A percentile compares a stretch with the other conserved stretches of the same genome.
Conservation (phyloP, 169 alveolate genomes). For the Perkinsus marinus region DNA sequence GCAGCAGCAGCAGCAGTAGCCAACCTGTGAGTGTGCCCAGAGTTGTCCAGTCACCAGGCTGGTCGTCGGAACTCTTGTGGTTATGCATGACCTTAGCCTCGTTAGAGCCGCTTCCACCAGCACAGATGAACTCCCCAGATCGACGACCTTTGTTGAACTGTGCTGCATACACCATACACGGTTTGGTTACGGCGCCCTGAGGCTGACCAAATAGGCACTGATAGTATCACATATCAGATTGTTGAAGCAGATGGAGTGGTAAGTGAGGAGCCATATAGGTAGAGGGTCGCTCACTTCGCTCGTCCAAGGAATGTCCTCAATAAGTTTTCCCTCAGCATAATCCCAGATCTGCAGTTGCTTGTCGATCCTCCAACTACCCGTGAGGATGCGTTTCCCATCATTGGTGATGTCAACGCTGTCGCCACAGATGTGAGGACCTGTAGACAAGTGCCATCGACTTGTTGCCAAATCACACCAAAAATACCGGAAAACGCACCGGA, state of each 20-base stretch:
- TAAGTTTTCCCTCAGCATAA: conserved; percentile 12
- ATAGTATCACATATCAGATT: too few relatives aligned
- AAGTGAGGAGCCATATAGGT: too few relatives aligned
- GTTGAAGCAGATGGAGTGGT: too few relatives aligned
- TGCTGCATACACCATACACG: conserved; percentile 19
- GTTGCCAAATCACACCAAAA: neutral
- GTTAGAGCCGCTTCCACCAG: conserved; percentile 21
- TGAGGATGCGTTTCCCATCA: conserved; percentile 39
- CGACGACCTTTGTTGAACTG: conserved; percentile 10
- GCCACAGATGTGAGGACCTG: conserved; percentile 61
- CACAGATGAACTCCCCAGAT: conserved; percentile 8
- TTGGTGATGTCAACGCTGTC: conserved; percentile 53
- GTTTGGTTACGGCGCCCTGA: neutral
- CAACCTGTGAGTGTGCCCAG: neutral
- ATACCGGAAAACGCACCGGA: neutral
- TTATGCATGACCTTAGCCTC: conserved; percentile 17
- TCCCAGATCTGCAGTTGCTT: conserved; percentile 60
- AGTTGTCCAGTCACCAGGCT: neutral
- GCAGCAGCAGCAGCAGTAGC: too few relatives aligned
- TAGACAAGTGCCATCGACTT: neutral
- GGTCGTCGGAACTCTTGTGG: neutral
- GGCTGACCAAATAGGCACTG: too few relatives aligned
- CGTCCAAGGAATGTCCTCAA: conserved; percentile 10
- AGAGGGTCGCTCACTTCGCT: conserved; percentile 2
- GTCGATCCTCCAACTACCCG: conserved; percentile 63